phyloP scores from a whole-genome alignment of 352 stramenopile genomes.

The Elongisporangium anandrum region DNA sequence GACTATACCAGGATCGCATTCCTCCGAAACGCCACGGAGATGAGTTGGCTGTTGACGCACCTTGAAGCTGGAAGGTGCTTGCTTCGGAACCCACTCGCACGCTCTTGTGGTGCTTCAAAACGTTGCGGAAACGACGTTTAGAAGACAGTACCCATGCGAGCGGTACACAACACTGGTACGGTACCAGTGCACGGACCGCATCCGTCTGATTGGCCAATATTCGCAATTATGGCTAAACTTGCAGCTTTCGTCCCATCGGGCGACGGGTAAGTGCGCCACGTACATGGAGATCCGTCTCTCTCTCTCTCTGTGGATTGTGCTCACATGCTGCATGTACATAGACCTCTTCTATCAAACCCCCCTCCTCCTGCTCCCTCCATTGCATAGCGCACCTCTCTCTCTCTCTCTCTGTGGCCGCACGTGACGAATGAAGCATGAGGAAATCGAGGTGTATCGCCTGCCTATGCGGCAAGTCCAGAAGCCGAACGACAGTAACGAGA shows the following conservation, averaged over 20 bases:
- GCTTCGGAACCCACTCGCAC: neutral
- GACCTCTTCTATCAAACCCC: too few species aligned
- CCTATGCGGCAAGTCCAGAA: constrained; percentile 35
- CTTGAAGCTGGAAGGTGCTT: neutral
- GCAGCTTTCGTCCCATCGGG: neutral
- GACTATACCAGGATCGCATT: neutral
- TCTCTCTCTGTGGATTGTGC: neutral
- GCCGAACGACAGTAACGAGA: neutral
- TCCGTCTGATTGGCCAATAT: neutral
- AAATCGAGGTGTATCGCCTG: constrained; percentile 73
- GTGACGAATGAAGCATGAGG: constrained; percentile 4
- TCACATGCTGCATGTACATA: too few species aligned
- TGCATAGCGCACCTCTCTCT: too few species aligned
- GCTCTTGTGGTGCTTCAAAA: neutral
- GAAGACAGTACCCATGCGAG: neutral
- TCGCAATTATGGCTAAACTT: neutral
- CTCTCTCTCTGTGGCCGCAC: neutral
- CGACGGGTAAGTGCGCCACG: neutral
- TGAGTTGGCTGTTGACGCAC: neutral
- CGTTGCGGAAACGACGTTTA: neutral
- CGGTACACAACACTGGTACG: too few species aligned
- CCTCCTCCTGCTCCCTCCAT: too few species aligned
- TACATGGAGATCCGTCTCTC: neutral
- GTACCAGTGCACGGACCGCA: neutral
- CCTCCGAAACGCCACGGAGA: neutral